Evolutionary conservation across 2,329 filamentous ascomycete genomes (phyloP), one percentile per base, ranked within the genome.

Genomic region (Myotisia sp.): DNA sequence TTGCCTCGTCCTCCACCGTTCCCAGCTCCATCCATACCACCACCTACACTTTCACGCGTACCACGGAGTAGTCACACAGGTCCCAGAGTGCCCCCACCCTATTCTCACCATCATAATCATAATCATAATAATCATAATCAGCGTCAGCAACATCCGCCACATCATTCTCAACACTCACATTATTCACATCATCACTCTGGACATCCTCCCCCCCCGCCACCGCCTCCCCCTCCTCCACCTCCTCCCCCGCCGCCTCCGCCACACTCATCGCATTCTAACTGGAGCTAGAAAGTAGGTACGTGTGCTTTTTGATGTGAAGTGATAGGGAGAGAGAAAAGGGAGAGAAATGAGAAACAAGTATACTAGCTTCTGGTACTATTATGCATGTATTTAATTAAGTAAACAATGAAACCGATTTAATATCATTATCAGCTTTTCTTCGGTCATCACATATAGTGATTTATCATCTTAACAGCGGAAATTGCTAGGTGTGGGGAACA

Each of bases 1-100:
- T 28, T 38, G n/a, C 36, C 30, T 14, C 37, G 24, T 19, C 37
- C 29, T 4, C 37, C 34, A 23, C 37, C 34, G 6, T 19, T 18
- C 9, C 13, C 20, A 27, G 21, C 33, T 19, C 35, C 35, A n/a
- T 27, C 37, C 8, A 35, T 35, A 28, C 37, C 37, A 10, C 30
- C 26, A 3, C 10, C 10, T 5, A 13, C n/a, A 7, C 24, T 10
- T 26, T 10, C n/a, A 26, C 24, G n/a, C n/a, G n/a, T n/a, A n/a
- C n/a, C n/a, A n/a, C n/a, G n/a, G n/a, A n/a, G n/a, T n/a, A n/a
- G 45, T 24, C 22, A 24, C n/a, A 7, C 7, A 7, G 22, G 7
- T 24, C n/a, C 22, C 22, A 8, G 7, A 24, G 45, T 2, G 32
- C 40, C 4, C 37, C 14, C 30, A 34, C 16, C n/a, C 7, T 19